A percentile compares a stretch with the other conserved stretches of the same genome.
These are phyloP conservation scores for Candida alai DNA, from an alignment of 805 yeast genomes.

Conservation along the genomic window DNA sequence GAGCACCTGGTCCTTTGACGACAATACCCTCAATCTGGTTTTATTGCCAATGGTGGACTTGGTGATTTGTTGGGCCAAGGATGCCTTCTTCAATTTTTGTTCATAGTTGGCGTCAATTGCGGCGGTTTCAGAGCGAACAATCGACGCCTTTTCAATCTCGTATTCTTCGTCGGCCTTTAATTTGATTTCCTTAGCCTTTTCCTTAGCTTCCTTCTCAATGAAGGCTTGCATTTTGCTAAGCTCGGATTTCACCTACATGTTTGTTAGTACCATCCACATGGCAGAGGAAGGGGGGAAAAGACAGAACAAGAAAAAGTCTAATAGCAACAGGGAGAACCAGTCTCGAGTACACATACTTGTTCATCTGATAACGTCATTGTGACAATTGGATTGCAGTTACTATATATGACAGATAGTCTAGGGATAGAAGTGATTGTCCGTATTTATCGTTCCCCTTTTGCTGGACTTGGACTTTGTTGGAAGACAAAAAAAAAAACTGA, in stretches of 20 bases:
- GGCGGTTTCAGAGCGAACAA: conserved; percentile 89
- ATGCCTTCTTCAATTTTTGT: conserved; percentile 82
- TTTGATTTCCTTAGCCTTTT: conserved; percentile 93
- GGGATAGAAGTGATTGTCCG: no score
- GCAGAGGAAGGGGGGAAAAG: not conserved
- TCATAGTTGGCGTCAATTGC: conserved; percentile 80
- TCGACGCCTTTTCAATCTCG: conserved; percentile 93
- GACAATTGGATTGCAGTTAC: conserved; percentile 1
- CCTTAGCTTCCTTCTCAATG: conserved; percentile 98
- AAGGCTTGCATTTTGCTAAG: conserved; percentile 97
- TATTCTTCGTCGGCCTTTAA: conserved; percentile 98
- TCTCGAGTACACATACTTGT: conserved; percentile 12
- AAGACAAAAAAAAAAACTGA: no score
- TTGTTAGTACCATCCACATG: conserved; percentile 1
- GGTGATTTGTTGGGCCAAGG: conserved; percentile 90
- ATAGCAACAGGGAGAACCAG: no score
- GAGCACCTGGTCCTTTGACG: conserved; percentile 76
- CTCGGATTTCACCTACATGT: conserved; percentile 79
- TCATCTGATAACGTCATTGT: conserved; percentile 12
- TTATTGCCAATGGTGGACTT: conserved; percentile 95
- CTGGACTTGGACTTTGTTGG: no score
- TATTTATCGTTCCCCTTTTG: no score
- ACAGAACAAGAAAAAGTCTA: no score
- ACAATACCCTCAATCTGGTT: conserved; percentile 85
- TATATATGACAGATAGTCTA: no score